A percentile compares a stretch with the other conserved stretches of the same genome.
phyloP scores from a whole-genome alignment of 2,329 filamentous ascomycete species.

The Monosporascus ibericus region DNA sequence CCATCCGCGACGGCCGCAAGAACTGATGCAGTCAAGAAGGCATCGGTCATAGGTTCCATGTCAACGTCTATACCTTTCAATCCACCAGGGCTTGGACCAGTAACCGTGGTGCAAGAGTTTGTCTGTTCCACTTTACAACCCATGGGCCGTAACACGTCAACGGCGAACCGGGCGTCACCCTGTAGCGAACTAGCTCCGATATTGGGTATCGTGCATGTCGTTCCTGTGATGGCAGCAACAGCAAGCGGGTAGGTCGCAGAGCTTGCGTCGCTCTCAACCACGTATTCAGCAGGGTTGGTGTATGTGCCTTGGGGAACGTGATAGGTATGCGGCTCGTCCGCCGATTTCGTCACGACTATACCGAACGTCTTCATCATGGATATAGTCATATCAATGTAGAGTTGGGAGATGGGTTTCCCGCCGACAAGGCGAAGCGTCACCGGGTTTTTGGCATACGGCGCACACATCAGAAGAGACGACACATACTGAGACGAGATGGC shows the following conservation, averaged over 20 bases:
- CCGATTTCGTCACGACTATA: conserved; percentile 69
- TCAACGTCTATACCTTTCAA: conserved; percentile 76
- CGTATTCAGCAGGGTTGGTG: conserved; percentile 76
- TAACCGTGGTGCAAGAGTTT: conserved; percentile 82
- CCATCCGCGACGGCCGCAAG: conserved; percentile 83
- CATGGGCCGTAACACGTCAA: conserved; percentile 88
- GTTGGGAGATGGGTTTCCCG: conserved; percentile 95
- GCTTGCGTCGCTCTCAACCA: conserved; percentile 94
- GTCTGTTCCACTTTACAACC: conserved; percentile 86
- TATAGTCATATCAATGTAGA: conserved; percentile 98
- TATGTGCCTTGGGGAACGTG: conserved; percentile 84
- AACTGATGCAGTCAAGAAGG: conserved; percentile 91
- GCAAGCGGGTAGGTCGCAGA: conserved; percentile 95
- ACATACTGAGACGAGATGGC: conserved; percentile 99
- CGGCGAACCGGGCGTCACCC: conserved; percentile 88
- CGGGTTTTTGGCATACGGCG: conserved; percentile 90
- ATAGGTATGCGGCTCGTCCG: conserved; percentile 81
- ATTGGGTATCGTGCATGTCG: conserved; percentile 91
- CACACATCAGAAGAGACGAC: conserved; percentile 92
- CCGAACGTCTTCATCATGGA: conserved; percentile 96
- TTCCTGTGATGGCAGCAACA: conserved; percentile 90
- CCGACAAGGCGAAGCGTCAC: conserved; percentile 87
- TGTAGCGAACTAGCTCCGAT: conserved; percentile 90
- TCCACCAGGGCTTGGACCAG: conserved; percentile 69
- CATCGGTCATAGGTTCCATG: conserved; percentile 99